Percentiles rank a stretch among this genome's conserved stretches.
phyloP scores from a whole-genome alignment of 495 filamentous ascomycete genomes.

The Tuber aestivum region DNA sequence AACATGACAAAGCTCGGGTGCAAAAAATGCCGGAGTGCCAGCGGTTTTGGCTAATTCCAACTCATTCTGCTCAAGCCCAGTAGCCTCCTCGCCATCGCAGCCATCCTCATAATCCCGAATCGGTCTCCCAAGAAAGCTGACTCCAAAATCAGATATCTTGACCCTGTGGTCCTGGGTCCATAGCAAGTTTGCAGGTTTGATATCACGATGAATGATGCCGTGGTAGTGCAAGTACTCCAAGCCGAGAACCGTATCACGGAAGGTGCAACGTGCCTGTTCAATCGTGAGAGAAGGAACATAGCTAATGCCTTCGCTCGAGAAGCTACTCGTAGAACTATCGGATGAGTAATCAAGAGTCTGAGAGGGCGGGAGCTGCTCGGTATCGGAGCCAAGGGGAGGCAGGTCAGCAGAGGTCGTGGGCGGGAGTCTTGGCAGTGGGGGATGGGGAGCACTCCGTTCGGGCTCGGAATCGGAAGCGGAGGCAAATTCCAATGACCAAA shows the following conservation, averaged over 20 bases:
- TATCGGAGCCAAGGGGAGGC: conserved; percentile 40
- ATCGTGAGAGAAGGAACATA: conserved; percentile 90
- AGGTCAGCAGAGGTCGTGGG: conserved; percentile 31
- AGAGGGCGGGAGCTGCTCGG: conserved; percentile 43
- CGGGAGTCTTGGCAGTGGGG: conserved; percentile 28
- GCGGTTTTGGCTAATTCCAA: conserved; percentile 95
- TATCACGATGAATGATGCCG: conserved; percentile 94
- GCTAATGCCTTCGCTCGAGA: conserved; percentile 71
- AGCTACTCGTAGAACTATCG: conserved; percentile 21
- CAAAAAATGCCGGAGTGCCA: conserved; percentile 95
- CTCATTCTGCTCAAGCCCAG: conserved; percentile 58
- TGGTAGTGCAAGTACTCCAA: conserved; percentile 95
- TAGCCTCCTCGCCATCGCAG: conserved; percentile 67
- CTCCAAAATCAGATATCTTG: conserved; percentile 99
- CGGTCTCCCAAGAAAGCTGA: conserved; percentile 88
- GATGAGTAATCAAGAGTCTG: conserved; percentile 52
- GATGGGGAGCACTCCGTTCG: conserved; percentile 5
- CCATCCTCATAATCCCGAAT: conserved; percentile 69
- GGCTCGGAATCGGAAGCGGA: conserved; percentile 31
- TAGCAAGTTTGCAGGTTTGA: conserved; percentile 96
- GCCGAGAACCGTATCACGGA: conserved; percentile 88
- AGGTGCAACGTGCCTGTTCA: conserved; percentile 73
- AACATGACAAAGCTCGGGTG: conserved; percentile 89
- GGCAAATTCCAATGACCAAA: conserved; percentile 43
- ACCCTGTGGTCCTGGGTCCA: conserved; percentile 77